Evolutionary conservation across 495 filamentous ascomycete genomes (phyloP).

Genomic region (Cladorrhinum samala): DNA sequence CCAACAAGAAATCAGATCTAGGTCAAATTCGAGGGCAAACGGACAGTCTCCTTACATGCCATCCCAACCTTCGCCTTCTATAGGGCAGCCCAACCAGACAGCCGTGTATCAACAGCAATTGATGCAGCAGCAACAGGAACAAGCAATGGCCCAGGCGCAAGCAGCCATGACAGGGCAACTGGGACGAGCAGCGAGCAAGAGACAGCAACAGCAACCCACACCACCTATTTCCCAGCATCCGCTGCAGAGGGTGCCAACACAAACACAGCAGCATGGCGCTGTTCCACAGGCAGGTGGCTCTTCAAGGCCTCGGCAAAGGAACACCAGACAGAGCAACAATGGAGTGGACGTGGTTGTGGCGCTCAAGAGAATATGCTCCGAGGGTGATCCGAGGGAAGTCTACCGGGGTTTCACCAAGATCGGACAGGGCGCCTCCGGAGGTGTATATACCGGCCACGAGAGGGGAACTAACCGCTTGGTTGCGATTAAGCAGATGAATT

Average conservation of each 20-base stretch:
- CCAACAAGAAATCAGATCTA: conserved; percentile 49
- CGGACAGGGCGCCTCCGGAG: conserved; percentile 93
- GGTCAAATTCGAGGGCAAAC: conserved; percentile 49
- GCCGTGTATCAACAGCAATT: conserved; percentile 62
- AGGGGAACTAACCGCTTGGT: conserved; percentile 76
- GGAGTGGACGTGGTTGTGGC: conserved; percentile 76
- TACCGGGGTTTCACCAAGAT: conserved; percentile 91
- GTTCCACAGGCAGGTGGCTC: conserved; percentile 36
- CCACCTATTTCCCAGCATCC: conserved; percentile 53
- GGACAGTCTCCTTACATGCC: conserved; percentile 39
- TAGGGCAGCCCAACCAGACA: conserved; percentile 29
- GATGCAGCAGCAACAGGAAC: conserved; percentile 66
- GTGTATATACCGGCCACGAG: conserved; percentile 90
- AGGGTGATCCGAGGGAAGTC: conserved; percentile 77
- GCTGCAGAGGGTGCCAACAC: conserved; percentile 45
- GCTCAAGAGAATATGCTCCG: conserved; percentile 81
- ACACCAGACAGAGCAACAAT: conserved; percentile 54
- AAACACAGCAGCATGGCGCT: conserved; percentile 21
- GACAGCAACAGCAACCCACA: conserved; percentile 49
- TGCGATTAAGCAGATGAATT: conserved; percentile 99
- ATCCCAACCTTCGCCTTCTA: conserved; percentile 25
- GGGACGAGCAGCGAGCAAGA: conserved; percentile 60
- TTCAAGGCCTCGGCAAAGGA: conserved; percentile 65
- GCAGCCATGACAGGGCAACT: conserved; percentile 50
- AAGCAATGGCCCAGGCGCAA: conserved; percentile 69